Conservation (phyloP, 495 filamentous ascomycete genomes). For the Aspergillus mulundensis region DNA sequence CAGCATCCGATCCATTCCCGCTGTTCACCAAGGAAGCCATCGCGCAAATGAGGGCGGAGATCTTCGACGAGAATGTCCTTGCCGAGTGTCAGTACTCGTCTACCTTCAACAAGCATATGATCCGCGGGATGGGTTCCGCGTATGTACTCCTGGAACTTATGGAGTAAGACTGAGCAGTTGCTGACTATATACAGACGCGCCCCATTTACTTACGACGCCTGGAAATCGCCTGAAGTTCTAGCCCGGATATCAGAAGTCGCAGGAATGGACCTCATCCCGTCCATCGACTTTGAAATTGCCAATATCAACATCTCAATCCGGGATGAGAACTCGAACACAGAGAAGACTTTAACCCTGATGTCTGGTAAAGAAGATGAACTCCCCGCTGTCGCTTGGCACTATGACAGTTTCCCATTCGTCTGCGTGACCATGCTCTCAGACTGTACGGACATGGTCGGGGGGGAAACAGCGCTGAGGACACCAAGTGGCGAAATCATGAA, state of each 20-base stretch:
- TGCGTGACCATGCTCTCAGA: slow-evolving; percentile 76
- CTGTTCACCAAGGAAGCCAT: slow-evolving; percentile 64
- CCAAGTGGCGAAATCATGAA: slow-evolving; percentile 60
- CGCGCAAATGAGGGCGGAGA: slow-evolving; percentile 59
- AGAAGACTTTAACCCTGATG: slow-evolving; percentile 28
- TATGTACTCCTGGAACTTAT: slow-evolving; percentile 31
- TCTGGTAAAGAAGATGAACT: slow-evolving; percentile 35
- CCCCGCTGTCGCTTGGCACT: slow-evolving; percentile 66
- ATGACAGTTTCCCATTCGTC: slow-evolving; percentile 71
- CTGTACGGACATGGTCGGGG: slow-evolving; percentile 64
- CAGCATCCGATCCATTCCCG: slow-evolving; percentile 65
- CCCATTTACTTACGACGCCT: slow-evolving; percentile 67
- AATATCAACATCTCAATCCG: slow-evolving; percentile 67
- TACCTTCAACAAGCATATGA: slow-evolving; percentile 56
- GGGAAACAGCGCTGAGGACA: slow-evolving; percentile 64
- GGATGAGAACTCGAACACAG: slow-evolving; percentile 26
- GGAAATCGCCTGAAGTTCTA: slow-evolving; percentile 61
- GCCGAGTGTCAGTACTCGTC: slow-evolving; percentile 58
- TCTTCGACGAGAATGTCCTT: slow-evolving; percentile 57
- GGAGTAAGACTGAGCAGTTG: background rate
- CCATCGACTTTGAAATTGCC: slow-evolving; percentile 67
- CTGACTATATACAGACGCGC: slow-evolving; percentile 42
- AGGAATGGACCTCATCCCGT: slow-evolving; percentile 62
- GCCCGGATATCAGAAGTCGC: slow-evolving; percentile 62
- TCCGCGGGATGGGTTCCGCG: slow-evolving; percentile 62